Conservation (phyloP, 768 basidiomycete species). For the Scleroderma citrinum region DNA sequence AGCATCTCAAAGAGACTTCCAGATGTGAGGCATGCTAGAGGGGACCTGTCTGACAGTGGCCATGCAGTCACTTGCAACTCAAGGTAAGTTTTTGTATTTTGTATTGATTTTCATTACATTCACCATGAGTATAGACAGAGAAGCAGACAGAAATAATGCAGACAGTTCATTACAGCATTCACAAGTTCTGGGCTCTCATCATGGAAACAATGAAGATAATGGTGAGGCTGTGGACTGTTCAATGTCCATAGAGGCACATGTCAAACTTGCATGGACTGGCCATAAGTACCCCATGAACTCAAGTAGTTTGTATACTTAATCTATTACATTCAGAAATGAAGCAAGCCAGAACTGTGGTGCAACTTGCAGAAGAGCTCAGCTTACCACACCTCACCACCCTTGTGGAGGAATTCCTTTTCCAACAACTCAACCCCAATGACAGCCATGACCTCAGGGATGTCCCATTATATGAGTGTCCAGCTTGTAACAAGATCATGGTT, state of each 20-base stretch:
- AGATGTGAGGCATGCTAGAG: neutral
- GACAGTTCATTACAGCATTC: no score
- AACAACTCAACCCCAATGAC: constrained; percentile 1
- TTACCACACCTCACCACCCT: constrained; percentile 11
- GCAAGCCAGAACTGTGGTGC: constrained; percentile 5
- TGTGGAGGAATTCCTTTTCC: constrained; percentile 19
- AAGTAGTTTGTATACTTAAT: neutral
- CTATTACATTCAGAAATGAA: neutral
- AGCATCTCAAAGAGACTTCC: constrained; percentile 2
- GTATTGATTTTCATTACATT: neutral
- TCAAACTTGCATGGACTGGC: constrained; percentile 26
- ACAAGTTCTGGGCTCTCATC: neutral
- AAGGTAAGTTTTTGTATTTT: neutral
- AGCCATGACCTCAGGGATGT: neutral
- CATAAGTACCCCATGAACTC: constrained; percentile 15
- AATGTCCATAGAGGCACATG: neutral
- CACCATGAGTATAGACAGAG: neutral
- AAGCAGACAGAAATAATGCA: neutral
- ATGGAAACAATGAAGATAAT: neutral
- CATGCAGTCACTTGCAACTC: neutral
- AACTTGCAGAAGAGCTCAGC: constrained; percentile 24
- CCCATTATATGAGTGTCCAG: no score
- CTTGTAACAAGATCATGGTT: neutral
- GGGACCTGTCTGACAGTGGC: neutral
- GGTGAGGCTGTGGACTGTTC: neutral